Conservation (phyloP, 148 eudicot genomes). For the Amaranthus cruentus region DNA sequence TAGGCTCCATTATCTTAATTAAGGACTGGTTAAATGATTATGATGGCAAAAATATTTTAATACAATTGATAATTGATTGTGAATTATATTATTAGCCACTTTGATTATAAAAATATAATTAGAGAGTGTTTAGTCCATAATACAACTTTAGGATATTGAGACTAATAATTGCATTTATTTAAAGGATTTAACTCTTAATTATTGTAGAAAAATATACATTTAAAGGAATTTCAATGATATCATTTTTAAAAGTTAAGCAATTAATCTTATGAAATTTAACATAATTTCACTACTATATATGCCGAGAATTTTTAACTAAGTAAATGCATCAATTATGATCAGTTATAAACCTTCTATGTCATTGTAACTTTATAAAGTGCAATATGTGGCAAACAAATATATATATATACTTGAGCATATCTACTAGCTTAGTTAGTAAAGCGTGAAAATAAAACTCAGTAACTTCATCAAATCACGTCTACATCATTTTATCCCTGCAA, state of each 20-base stretch:
- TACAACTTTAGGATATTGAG: neutral
- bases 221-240: neutral
- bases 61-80: neutral
- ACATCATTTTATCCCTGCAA: too few species aligned
- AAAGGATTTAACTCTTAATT: too few species aligned
- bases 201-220: neutral
- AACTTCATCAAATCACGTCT: too few species aligned
- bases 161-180: neutral
- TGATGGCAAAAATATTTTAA: neutral
- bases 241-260: neutral
- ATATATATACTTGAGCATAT: too few species aligned
- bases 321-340: too few species aligned
- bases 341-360: too few species aligned
- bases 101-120: neutral
- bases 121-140: constrained; percentile 2
- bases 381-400: too few species aligned
- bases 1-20: neutral
- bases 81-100: neutral
- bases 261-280: neutral
- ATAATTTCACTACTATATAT: neutral
- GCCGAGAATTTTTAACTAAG: too few species aligned
- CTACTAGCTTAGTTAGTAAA: too few species aligned
- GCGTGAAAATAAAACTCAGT: too few species aligned
- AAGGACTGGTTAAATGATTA: constrained; percentile 3
- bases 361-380: too few species aligned